Base-by-base conservation (phyloP, 2,329 filamentous ascomycete species). In the Penicillium sp. region DNA sequence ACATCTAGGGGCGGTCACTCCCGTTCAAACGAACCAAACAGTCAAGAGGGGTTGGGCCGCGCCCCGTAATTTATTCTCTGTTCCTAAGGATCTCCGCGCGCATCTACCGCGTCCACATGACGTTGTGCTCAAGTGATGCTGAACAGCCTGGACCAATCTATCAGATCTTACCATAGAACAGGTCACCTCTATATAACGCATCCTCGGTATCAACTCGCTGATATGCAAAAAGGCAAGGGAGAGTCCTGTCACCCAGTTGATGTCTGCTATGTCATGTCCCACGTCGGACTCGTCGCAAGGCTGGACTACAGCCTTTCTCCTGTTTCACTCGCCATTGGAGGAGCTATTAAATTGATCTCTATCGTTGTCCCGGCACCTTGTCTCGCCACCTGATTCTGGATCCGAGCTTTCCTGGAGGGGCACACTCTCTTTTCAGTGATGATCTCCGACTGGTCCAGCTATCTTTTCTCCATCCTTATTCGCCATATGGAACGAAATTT, bases 181-280 rank as follows among this genome's bases (percentile, higher is more conserved):
- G 46, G 50, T 57, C 55, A 53, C 42, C 25, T 50, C n/a, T 33
- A n/a, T 39, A 25, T 29, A 31, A 5, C 19, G 16, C 19, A 23
- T 49, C n/a, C 31, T 50, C 29, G 9, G 19, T 50, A 37, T 42
- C 19, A 21, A 42, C 44, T 27, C 39, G 4, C 23, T 42, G n/a
- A 23, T 4, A 42, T 33, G 31, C 31, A 5, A 29, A n/a, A 47
- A 35, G 37, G 62, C 62, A 66, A 62, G 65, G 31, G 65, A 61
- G 60, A 13, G 7, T 16, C 26, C 16, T 25, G n/a, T 39, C 23
- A 8, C 3, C 27, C 27, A 29, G 19, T 43, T 39, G 31, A 57
- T 56, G 53, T 59, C 58, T 26, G 26, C 60, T 60, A 64, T 64
- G 65, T 67, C 63, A 67, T 66, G 65, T 66, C 59, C 63, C 53